phyloP scores from a whole-genome alignment of 2,329 filamentous ascomycete genomes.

The Calonectria multiphialidica region DNA sequence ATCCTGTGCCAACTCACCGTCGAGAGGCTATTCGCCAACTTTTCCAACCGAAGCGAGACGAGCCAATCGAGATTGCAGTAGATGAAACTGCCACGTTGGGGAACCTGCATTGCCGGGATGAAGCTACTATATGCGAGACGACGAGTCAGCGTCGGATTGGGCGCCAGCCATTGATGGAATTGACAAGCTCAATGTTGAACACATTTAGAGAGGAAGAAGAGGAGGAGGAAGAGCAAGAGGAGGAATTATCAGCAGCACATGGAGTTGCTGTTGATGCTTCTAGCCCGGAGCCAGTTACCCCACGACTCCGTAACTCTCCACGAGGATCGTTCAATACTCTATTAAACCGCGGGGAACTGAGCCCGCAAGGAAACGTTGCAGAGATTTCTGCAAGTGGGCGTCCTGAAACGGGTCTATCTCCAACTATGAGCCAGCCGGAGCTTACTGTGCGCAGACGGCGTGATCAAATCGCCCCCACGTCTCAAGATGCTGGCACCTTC shows the following conservation, averaged over 20 bases:
- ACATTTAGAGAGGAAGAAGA: slow-evolving; percentile 32
- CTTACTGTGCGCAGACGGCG: slow-evolving; percentile 16
- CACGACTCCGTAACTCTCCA: slow-evolving; percentile 7
- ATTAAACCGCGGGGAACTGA: background rate
- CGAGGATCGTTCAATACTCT: background rate
- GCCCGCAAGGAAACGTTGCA: background rate
- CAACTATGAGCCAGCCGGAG: slow-evolving; percentile 23
- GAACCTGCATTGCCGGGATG: slow-evolving; percentile 16
- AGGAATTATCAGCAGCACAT: background rate
- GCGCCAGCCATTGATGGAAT: slow-evolving; percentile 37
- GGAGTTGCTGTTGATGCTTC: slow-evolving; percentile 6
- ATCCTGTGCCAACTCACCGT: slow-evolving; percentile 17
- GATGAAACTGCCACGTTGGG: slow-evolving; percentile 49
- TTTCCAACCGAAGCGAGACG: slow-evolving; percentile 39
- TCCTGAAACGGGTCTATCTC: slow-evolving; percentile 2
- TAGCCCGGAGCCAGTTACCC: slow-evolving; percentile 15
- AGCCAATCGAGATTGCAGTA: slow-evolving; percentile 49
- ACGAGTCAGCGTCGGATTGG: slow-evolving; percentile 15
- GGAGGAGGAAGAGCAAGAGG: slow-evolving; percentile 19
- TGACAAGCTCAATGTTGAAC: slow-evolving; percentile 40
- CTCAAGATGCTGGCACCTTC: background rate
- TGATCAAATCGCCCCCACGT: background rate
- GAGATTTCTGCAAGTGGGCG: slow-evolving; percentile 12
- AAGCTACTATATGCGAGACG: slow-evolving; percentile 20
- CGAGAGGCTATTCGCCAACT: slow-evolving; percentile 48